Percentiles rank a stretch among this genome's conserved stretches.
phyloP scores from a whole-genome alignment of 2,329 filamentous ascomycete genomes.

The Xylaria hypoxylon region DNA sequence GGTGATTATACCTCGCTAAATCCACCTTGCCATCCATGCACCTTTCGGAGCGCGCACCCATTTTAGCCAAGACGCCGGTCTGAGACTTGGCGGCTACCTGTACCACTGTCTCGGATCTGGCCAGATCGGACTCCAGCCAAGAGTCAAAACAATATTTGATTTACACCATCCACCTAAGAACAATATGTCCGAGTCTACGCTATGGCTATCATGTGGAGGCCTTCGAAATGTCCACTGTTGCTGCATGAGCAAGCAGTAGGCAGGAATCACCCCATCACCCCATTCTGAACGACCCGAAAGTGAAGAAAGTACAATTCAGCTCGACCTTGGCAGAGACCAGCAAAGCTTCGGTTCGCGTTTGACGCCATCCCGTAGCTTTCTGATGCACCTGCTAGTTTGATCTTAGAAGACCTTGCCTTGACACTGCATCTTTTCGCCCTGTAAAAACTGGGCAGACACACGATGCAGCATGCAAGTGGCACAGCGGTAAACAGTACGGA shows the following conservation, averaged over 20 bases:
- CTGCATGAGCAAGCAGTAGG: constrained; percentile 11
- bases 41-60: constrained; percentile 8
- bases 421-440: constrained; percentile 12
- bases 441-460: background rate
- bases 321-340: constrained; percentile 22
- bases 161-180: constrained; percentile 7
- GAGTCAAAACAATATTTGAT: constrained; percentile 2
- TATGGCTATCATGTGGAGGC: background rate
- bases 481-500: constrained; percentile 12
- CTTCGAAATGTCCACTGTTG: background rate
- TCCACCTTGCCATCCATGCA: background rate
- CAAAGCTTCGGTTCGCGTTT: constrained; percentile 19
- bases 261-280: constrained; percentile 1
- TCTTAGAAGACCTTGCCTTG: constrained; percentile 7
- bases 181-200: constrained; percentile 4
- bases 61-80: constrained; percentile 15
- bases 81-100: constrained; percentile 16
- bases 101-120: constrained; percentile 22
- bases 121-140: background rate
- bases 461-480: constrained; percentile 15
- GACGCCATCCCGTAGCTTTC: constrained; percentile 16
- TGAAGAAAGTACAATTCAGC: constrained; percentile 18
- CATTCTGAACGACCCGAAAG: background rate
- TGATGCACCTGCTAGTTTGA: background rate
- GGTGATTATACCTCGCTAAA: constrained; percentile 3